These are phyloP conservation scores for Tulasnella sp. DNA, from an alignment of 768 basidiomycete species.

Conservation along the genomic window DNA sequence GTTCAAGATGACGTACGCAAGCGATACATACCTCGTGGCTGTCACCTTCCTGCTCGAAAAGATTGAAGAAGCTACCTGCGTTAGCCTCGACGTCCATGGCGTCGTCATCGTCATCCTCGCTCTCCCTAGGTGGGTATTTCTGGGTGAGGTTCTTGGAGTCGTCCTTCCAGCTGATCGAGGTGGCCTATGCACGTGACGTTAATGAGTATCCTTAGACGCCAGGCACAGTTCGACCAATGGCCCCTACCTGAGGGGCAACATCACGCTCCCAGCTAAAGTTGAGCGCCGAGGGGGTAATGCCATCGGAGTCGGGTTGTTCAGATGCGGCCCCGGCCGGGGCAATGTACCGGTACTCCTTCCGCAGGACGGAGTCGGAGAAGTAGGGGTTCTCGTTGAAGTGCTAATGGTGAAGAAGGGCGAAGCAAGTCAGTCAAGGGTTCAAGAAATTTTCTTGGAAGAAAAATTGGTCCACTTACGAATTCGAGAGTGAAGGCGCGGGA, in stretches of 20 bases:
- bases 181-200: slow-evolving; percentile 44
- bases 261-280: slow-evolving; percentile 78
- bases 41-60: slow-evolving; percentile 60
- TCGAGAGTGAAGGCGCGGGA: slow-evolving; percentile 79
- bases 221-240: background rate
- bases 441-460: background rate
- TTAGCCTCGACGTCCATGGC: slow-evolving; percentile 35
- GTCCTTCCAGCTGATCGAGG: slow-evolving; percentile 78
- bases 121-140: slow-evolving; percentile 60
- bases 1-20: slow-evolving; percentile 36
- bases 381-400: slow-evolving; percentile 86
- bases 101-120: slow-evolving; percentile 45
- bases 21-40: slow-evolving; percentile 50
- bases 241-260: slow-evolving; percentile 60
- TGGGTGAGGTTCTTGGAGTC: slow-evolving; percentile 69
- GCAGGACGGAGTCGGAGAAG: slow-evolving; percentile 70
- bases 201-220: background rate
- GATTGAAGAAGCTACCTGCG: slow-evolving; percentile 83
- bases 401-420: slow-evolving; percentile 40
- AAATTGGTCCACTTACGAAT: slow-evolving; percentile 60
- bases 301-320: slow-evolving; percentile 63
- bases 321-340: slow-evolving; percentile 45
- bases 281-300: slow-evolving; percentile 72
- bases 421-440: slow-evolving; percentile 4
- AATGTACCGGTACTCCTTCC: slow-evolving; percentile 75